Evolutionary conservation across 176 grass and related monocot species (phyloP), one percentile per base, ranked within the genome.

Genomic region (Paspalum notatum): DNA sequence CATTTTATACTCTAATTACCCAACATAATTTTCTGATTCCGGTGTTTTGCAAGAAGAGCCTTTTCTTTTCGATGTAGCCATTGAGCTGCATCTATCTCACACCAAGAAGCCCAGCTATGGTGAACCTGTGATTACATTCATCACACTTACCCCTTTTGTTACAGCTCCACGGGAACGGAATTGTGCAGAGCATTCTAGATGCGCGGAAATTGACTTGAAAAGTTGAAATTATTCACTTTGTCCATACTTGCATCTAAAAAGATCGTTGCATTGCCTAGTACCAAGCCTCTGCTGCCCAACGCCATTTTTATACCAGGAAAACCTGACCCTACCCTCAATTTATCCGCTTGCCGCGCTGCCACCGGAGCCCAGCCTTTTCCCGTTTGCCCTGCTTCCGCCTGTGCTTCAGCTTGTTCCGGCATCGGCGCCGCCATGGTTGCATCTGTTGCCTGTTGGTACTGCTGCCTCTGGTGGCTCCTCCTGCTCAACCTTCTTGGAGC

Each of bases 291-390:
- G 46, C n/a, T 73, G 26, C n/a, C n/a, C 37, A 79, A 50, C 17
- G 9, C 67, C 37, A 51, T 72, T 46, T 62, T 8, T 75, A 7
- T 53, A 65, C 53, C 39, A 55, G 18, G 10, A 62, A 26, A n/a
- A 51, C 61, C 45, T 7, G 52, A 27, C 12, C 27, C 38, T 65
- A 78, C 39, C 22, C 21, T 26, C n/a, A 48, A 66, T 78, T 52
- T 66, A 18, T 10, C 27, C 50, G 9, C 63, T 89, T 84, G 0
- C 85, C 84, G 55, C 85, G 46, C n/a, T 25, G 80, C 6, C 22
- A 1, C 52, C 44, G 68, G 76, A 14, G 83, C 66, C 51, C 57
- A 66, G 66, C 70, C 17, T 46, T 22, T 91, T 80, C 41, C 57
- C 66, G 64, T 68, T 87, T 0, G 18, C 16, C 67, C 17, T 8